Base-by-base conservation (phyloP, 148 eudicot species). In the Rhododendron griersonianum region DNA sequence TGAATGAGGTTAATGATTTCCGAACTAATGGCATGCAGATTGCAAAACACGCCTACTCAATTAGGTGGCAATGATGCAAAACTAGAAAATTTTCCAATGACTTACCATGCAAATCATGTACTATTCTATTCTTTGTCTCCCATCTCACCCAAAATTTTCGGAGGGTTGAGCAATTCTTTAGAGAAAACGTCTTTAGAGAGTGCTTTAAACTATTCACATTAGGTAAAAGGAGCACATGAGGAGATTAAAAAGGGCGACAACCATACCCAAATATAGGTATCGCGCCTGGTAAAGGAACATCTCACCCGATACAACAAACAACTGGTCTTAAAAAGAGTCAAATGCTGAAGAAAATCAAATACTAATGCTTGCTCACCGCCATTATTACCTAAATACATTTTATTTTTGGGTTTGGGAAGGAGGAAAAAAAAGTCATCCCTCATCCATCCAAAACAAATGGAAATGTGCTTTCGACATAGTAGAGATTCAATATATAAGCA, bases 1-100 rank as follows among this genome's bases (percentile, higher is more conserved):
- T 11, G 30, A 65, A 11, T 18, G n/a, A 75, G 45, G 48, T 37
- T 35, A 37, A 75, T 75, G 79, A 75, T 75, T 37, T 18, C 21
- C 1, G 15, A 33, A 35, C 7, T 19, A 77, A 77, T 45, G 30
- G 81, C 53, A 45, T 78, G 81, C 81, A 78, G n/a, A 78, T 78
- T 9, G 81, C 81, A 78, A 78, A 78, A 4, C 81, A 78, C 51
- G 81, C 81, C 81, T 78, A 78, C 81, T 41, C 30, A 78, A 44
- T 7, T 16, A 44, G 23, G 30, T 8, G 51, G 51, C 33, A 39
- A 41, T 78, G 81, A 78, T 78, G 50, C 81, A 19, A 44, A 45
- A 44, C 25, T 23, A 21, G 53, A 78, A 44, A 39, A 18, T 37
- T 1, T 75, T 13, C 44, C 78, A 0, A 37, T 1, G 21, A 37